A percentile compares a stretch with the other conserved stretches of the same genome.
Conservation (phyloP, 1,284 basidiomycete genomes). For the Austroboletus sp. region DNA sequence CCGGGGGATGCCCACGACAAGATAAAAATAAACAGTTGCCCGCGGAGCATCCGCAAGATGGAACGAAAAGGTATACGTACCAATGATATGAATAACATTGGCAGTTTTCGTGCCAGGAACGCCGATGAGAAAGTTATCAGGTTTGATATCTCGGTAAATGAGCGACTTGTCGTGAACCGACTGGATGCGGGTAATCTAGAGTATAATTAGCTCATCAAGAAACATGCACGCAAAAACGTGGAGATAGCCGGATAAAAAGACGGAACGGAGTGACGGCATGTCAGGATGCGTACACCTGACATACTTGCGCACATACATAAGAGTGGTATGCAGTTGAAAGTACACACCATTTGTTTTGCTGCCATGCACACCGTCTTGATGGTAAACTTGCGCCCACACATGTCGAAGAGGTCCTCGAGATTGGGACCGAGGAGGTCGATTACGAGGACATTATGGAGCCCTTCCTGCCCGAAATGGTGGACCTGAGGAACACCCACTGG, state of each 20-base stretch:
- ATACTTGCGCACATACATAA: constrained; percentile 4
- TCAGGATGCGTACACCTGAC: neutral
- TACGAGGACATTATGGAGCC: constrained; percentile 93
- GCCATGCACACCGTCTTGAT: constrained; percentile 99
- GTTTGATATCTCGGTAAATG: constrained; percentile 98
- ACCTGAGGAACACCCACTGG: constrained; percentile 92
- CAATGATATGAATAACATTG: constrained; percentile 88
- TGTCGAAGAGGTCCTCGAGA: constrained; percentile 94
- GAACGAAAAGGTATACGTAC: constrained; percentile 36
- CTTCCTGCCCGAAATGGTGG: constrained; percentile 97
- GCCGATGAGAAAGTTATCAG: constrained; percentile 97
- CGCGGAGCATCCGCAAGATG: constrained; percentile 1
- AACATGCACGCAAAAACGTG: neutral
- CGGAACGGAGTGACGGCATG: neutral
- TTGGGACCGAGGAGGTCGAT: constrained; percentile 96
- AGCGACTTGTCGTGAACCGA: constrained; percentile 97
- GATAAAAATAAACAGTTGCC: constrained; percentile 5
- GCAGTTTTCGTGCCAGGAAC: constrained; percentile 88
- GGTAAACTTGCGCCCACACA: constrained; percentile 95
- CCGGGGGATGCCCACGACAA: constrained; percentile 1
- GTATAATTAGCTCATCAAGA: constrained; percentile 8
- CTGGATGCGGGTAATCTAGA: constrained; percentile 90
- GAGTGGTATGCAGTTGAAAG: neutral
- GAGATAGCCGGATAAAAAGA: neutral
- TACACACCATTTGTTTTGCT: constrained; percentile 91